Percentiles rank a stretch among this genome's conserved stretches.
phyloP scores from a whole-genome alignment of 2,329 filamentous ascomycete genomes.

The Penicillium sp. region DNA sequence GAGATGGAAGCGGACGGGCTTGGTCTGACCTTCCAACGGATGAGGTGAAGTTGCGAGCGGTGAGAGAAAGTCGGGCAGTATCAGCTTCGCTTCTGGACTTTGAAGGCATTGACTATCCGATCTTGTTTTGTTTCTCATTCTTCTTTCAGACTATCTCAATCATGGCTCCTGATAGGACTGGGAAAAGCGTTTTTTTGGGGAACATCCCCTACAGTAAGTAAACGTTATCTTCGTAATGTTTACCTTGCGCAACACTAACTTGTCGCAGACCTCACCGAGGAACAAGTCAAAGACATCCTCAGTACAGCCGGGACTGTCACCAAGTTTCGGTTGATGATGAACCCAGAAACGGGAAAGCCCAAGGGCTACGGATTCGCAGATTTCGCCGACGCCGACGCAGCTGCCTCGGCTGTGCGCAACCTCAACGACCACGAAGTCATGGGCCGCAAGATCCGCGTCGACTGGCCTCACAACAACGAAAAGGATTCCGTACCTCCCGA shows the following conservation, averaged over 20 bases:
- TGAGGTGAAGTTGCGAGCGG: conserved; percentile 28
- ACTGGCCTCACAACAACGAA: conserved; percentile 91
- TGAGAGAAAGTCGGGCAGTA: conserved; percentile 33
- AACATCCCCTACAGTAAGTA: conserved; percentile 70
- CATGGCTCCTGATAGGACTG: conserved; percentile 48
- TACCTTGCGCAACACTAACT: conserved; percentile 18
- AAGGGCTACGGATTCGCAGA: conserved; percentile 98
- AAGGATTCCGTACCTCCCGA: conserved; percentile 63
- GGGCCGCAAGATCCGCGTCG: conserved; percentile 89
- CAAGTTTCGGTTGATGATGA: conserved; percentile 91
- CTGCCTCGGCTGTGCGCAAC: conserved; percentile 91
- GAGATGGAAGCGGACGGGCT: conserved; percentile 25
- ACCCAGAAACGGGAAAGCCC: conserved; percentile 89
- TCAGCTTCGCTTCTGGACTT: conserved; percentile 13
- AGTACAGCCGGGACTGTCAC: conserved; percentile 85
- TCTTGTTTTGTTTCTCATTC: conserved; percentile 2
- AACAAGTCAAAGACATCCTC: conserved; percentile 94
- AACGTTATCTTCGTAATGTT: not conserved
- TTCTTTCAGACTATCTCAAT: conserved; percentile 16
- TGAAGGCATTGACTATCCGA: conserved; percentile 4
- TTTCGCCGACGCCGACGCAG: conserved; percentile 88
- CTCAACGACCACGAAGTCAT: conserved; percentile 94
- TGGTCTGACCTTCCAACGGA: conserved; percentile 23
- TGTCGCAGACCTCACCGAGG: conserved; percentile 81
- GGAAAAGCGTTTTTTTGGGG: conserved; percentile 51